Evolutionary conservation across 164 flowering plant species (phyloP).

Genomic region (grape (Vitis vinifera)): ASM3070453v1 NC_081808.1:3182001-3182500

Average conservation of each 20-base stretch:
- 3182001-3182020: too few relatives aligned
- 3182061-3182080: constrained; percentile 70
- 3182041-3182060: constrained; percentile 47
- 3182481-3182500: constrained; percentile 90
- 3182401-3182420: not conserved
- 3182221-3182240: too few relatives aligned
- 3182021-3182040: not conserved
- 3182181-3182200: too few relatives aligned
- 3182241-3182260: too few relatives aligned
- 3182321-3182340: constrained; percentile 91
- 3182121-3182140: constrained; percentile 97
- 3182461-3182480: constrained; percentile 98
- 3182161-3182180: not conserved
- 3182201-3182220: too few relatives aligned
- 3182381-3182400: constrained; percentile 1
- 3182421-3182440: not conserved
- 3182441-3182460: not conserved
- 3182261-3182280: too few relatives aligned
- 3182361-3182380: constrained; percentile 77
- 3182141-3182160: constrained; percentile 17
- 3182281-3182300: not conserved
- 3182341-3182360: constrained; percentile 94
- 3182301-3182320: constrained; percentile 5
- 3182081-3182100: constrained; percentile 87
- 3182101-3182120: constrained; percentile 91